Conservation (phyloP, 148 eudicot genomes). For the Fagopyrum homotropicum region DNA sequence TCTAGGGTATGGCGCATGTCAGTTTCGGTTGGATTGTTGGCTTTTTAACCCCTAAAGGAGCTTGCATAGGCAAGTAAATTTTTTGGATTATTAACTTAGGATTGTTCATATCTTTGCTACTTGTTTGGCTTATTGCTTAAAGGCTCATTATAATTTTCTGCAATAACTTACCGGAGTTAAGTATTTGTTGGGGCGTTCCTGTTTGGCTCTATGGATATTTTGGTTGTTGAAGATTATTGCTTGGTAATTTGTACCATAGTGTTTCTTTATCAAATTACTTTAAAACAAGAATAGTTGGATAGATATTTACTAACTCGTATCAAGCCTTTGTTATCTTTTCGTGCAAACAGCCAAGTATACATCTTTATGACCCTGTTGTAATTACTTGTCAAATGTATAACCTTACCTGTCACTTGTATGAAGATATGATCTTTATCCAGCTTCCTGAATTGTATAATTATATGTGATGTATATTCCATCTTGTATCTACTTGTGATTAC, state of each 20-base stretch:
- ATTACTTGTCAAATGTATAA: background rate
- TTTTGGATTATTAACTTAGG: background rate
- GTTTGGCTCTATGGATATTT: background rate
- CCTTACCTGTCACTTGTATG: background rate
- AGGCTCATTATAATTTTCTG: background rate
- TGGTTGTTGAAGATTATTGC: background rate
- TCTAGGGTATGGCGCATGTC: background rate
- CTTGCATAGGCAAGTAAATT: background rate
- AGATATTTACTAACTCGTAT: background rate
- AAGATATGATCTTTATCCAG: background rate
- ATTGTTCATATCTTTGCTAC: background rate
- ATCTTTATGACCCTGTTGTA: background rate
- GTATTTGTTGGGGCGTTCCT: background rate
- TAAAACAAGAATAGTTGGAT: background rate
- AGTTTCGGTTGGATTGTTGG: background rate
- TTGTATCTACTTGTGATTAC: background rate
- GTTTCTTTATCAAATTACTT: background rate
- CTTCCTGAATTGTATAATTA: background rate
- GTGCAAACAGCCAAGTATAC: background rate
- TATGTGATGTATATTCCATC: background rate
- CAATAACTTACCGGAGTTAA: background rate
- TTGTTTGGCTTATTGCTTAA: background rate
- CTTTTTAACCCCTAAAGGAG: background rate
- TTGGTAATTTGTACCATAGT: background rate
- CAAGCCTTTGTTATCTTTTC: background rate